These are phyloP conservation scores for Tephrocybe sp. DNA, from an alignment of 768 basidiomycete genomes.

Conservation along the genomic window DNA sequence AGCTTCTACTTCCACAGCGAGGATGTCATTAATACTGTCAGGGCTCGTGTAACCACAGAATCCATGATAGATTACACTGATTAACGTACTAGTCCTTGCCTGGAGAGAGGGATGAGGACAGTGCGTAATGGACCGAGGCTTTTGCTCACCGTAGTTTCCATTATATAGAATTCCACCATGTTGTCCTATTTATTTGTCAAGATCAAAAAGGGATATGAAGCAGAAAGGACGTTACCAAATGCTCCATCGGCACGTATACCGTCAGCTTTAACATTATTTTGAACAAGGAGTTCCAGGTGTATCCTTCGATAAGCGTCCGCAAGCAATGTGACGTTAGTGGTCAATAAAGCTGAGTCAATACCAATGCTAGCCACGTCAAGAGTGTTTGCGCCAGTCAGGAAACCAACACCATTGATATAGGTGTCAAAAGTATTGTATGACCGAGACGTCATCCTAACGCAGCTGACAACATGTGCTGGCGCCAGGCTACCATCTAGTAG, in stretches of 20 bases:
- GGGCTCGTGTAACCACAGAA: not conserved
- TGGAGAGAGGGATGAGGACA: not conserved
- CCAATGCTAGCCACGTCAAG: constrained; percentile 65
- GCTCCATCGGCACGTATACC: constrained; percentile 57
- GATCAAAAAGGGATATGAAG: too few relatives aligned
- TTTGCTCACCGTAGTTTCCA: constrained; percentile 62
- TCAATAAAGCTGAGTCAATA: constrained; percentile 46
- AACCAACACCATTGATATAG: constrained; percentile 37
- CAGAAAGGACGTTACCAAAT: constrained; percentile 31
- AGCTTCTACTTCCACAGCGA: constrained; percentile 59
- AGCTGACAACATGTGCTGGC: constrained; percentile 37
- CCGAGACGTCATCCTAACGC: constrained; percentile 48
- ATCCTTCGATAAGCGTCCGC: constrained; percentile 48
- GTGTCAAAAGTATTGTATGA: constrained; percentile 36
- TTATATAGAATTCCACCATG: constrained; percentile 68
- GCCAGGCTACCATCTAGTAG: constrained; percentile 49
- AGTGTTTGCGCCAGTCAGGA: constrained; percentile 61
- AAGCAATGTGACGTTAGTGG: constrained; percentile 42
- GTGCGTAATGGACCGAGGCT: not conserved
- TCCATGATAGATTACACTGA: not conserved
- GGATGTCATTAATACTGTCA: constrained; percentile 53
- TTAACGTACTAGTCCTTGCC: constrained; percentile 37
- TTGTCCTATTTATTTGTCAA: constrained; percentile 35
- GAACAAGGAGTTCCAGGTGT: constrained; percentile 51
- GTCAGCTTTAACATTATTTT: constrained; percentile 47